phyloP scores from a whole-genome alignment of 306 rosid genomes.

The Vigna hirtella region DNA sequence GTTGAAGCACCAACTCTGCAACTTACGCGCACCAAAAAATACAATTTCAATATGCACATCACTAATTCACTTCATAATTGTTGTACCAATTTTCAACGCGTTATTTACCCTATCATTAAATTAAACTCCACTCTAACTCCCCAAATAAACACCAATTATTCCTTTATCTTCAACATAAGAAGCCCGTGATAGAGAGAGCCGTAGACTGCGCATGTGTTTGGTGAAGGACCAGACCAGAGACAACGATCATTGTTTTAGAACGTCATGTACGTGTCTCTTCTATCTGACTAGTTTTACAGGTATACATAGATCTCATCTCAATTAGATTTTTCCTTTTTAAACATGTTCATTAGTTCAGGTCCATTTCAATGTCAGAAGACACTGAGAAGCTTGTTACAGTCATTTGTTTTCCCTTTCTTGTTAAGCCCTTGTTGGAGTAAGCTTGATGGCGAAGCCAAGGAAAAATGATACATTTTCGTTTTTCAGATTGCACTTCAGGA shows the following conservation, averaged over 20 bases:
- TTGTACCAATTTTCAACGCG: slow-evolving; percentile 4
- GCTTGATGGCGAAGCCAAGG: not conserved
- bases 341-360: not conserved
- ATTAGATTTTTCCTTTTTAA: not conserved
- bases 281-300: not conserved
- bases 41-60: not conserved
- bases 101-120: not conserved
- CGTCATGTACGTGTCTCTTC: not conserved
- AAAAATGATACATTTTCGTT: not conserved
- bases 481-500: slow-evolving; percentile 32
- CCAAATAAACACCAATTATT: slow-evolving; percentile 17
- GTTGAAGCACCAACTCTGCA: slow-evolving; percentile 26
- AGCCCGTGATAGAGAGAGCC: not conserved
- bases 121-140: not conserved
- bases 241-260: not conserved
- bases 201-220: not conserved
- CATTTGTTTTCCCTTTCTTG: slow-evolving; percentile 14
- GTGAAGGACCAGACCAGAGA: not conserved
- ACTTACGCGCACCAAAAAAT: slow-evolving; percentile 28
- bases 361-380: not conserved
- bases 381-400: not conserved
- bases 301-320: not conserved
- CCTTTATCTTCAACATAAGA: not conserved
- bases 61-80: not conserved
- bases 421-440: not conserved